These are phyloP conservation scores for Canariomyces notabilis DNA, from an alignment of 2,329 filamentous ascomycete genomes.

Conservation along the genomic window DNA sequence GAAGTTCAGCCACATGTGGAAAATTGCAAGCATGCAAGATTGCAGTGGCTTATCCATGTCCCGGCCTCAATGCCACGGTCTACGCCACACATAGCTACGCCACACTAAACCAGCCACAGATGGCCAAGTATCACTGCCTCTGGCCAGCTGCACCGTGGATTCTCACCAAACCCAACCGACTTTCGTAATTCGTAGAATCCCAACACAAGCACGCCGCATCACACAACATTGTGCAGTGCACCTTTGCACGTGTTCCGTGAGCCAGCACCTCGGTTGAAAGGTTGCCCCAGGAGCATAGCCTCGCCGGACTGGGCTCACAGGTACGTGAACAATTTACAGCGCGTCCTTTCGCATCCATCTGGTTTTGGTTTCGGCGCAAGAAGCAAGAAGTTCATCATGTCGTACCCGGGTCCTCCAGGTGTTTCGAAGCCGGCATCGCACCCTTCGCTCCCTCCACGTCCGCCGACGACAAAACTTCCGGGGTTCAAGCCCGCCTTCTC, in stretches of 20 bases:
- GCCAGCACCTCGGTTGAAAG: constrained; percentile 24
- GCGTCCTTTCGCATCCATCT: constrained; percentile 21
- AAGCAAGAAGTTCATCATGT: constrained; percentile 63
- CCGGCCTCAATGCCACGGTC: no score
- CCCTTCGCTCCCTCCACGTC: constrained; percentile 71
- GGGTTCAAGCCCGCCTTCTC: constrained; percentile 51
- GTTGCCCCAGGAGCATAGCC: constrained; percentile 18
- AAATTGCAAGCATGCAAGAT: no score
- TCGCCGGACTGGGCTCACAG: constrained; percentile 40
- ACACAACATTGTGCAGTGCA: background rate
- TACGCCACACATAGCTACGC: no score
- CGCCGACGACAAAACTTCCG: constrained; percentile 54
- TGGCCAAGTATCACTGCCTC: no score
- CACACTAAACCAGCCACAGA: no score
- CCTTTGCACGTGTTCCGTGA: constrained; percentile 18
- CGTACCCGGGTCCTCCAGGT: constrained; percentile 83
- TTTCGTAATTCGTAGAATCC: no score
- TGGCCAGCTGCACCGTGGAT: no score
- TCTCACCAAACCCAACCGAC: no score
- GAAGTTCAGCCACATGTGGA: no score
- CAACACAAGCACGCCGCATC: background rate
- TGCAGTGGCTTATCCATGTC: no score
- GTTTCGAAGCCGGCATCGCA: constrained; percentile 44
- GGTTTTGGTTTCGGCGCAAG: constrained; percentile 25
- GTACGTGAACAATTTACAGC: constrained; percentile 42